Percentiles rank a stretch among this genome's conserved stretches.
Evolutionary conservation across 495 filamentous ascomycete species (phyloP).

Genomic region (Aspergillus cristatus): DNA sequence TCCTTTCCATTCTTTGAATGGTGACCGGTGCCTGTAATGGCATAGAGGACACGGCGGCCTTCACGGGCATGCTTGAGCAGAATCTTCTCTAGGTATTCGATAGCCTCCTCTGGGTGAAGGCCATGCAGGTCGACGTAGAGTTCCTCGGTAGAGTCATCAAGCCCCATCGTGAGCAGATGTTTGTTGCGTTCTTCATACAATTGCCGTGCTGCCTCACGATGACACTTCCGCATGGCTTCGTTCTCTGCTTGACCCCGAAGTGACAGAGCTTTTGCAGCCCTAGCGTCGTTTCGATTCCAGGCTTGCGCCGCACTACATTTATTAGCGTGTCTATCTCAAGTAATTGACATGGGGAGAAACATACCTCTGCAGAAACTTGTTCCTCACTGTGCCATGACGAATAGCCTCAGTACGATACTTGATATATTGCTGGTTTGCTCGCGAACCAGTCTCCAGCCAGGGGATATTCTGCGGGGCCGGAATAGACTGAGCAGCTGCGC

Average conservation of each 20-base stretch:
- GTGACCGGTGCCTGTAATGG: slow-evolving; percentile 93
- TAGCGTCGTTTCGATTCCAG: slow-evolving; percentile 98
- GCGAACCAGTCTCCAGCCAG: slow-evolving; percentile 92
- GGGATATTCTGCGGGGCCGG: slow-evolving; percentile 84
- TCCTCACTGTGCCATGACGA: slow-evolving; percentile 88
- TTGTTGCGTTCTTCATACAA: slow-evolving; percentile 95
- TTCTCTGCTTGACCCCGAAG: slow-evolving; percentile 95
- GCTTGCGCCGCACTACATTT: slow-evolving; percentile 80
- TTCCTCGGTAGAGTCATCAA: slow-evolving; percentile 48
- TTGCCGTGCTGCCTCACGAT: slow-evolving; percentile 84
- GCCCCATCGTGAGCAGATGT: slow-evolving; percentile 36
- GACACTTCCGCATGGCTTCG: slow-evolving; percentile 91
- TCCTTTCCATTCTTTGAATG: slow-evolving; percentile 98
- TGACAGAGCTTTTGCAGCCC: slow-evolving; percentile 89
- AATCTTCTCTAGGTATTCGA: slow-evolving; percentile 83
- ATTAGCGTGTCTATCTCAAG: slow-evolving; percentile 12
- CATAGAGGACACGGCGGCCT: slow-evolving; percentile 72
- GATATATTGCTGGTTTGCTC: slow-evolving; percentile 85
- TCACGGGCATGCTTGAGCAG: slow-evolving; percentile 67
- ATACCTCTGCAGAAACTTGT: slow-evolving; percentile 95
- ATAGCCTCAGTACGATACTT: slow-evolving; percentile 91
- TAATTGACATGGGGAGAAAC: slow-evolving; percentile 8
- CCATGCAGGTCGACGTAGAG: slow-evolving; percentile 95
- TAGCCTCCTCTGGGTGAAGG: slow-evolving; percentile 92
- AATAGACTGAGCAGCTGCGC: slow-evolving; percentile 71